Percentiles rank a stretch among this genome's conserved stretches.
Conservation (phyloP, 176 grass and related monocot genomes). For the Dactylis glomerata region DNA sequence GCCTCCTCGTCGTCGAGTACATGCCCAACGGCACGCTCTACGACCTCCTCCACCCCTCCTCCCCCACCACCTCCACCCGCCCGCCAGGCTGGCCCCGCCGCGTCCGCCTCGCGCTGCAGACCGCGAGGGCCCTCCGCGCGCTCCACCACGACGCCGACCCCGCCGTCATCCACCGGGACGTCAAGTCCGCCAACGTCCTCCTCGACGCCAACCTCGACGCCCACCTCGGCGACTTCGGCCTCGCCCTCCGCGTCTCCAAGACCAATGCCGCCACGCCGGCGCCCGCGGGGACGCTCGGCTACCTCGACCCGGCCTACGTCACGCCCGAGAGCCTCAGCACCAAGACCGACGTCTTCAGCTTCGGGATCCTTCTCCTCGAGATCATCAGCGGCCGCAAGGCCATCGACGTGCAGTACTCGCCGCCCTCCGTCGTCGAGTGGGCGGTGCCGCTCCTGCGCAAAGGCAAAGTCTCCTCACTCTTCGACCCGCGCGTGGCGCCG, state of each 20-base stretch:
- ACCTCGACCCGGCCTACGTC: slow-evolving; percentile 94
- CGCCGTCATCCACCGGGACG: slow-evolving; percentile 71
- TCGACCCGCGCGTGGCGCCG: slow-evolving; percentile 68
- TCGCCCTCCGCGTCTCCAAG: slow-evolving; percentile 60
- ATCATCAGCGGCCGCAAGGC: slow-evolving; percentile 97
- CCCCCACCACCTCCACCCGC: slow-evolving; percentile 39
- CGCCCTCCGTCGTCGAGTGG: slow-evolving; percentile 97
- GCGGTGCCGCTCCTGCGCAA: slow-evolving; percentile 78
- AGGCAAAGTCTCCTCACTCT: slow-evolving; percentile 69
- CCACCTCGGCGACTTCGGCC: slow-evolving; percentile 87
- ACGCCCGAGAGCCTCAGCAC: slow-evolving; percentile 96
- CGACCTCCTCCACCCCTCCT: slow-evolving; percentile 77
- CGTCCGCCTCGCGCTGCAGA: slow-evolving; percentile 81
- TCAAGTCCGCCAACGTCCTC: slow-evolving; percentile 79
- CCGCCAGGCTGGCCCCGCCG: slow-evolving; percentile 73
- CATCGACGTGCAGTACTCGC: slow-evolving; percentile 90
- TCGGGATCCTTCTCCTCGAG: slow-evolving; percentile 96
- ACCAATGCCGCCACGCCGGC: slow-evolving; percentile 33
- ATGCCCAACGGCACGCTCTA: slow-evolving; percentile 98
- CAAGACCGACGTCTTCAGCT: slow-evolving; percentile 99
- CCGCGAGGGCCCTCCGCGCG: slow-evolving; percentile 58
- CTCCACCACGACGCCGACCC: slow-evolving; percentile 85
- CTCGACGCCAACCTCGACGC: slow-evolving; percentile 80
- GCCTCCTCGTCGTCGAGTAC: slow-evolving; percentile 84
- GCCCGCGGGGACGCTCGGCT: slow-evolving; percentile 86